phyloP scores from a whole-genome alignment of 805 yeast species.

The Sporopachydermia lactativora region DNA sequence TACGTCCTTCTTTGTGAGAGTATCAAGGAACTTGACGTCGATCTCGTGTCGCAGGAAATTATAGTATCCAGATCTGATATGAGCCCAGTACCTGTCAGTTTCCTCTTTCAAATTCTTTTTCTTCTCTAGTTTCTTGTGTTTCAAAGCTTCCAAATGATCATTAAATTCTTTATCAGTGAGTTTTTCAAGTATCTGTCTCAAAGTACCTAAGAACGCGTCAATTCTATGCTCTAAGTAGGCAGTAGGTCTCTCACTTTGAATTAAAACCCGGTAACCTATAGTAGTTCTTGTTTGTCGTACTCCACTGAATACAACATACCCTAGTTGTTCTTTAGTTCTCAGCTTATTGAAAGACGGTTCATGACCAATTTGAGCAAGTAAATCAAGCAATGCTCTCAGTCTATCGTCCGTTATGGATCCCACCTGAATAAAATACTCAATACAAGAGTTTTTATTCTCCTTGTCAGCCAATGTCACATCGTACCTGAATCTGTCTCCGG shows the following conservation, averaged over 20 bases:
- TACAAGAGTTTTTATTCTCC: slow-evolving; percentile 68
- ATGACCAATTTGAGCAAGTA: slow-evolving; percentile 56
- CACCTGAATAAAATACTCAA: slow-evolving; percentile 63
- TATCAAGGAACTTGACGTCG: slow-evolving; percentile 42
- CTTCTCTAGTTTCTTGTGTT: slow-evolving; percentile 52
- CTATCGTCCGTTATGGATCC: slow-evolving; percentile 33
- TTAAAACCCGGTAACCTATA: slow-evolving; percentile 55
- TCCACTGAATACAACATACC: slow-evolving; percentile 85
- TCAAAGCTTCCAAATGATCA: slow-evolving; percentile 55
- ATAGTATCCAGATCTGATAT: slow-evolving; percentile 63
- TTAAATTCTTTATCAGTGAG: slow-evolving; percentile 53
- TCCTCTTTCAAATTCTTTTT: slow-evolving; percentile 74
- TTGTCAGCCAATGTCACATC: slow-evolving; percentile 43
- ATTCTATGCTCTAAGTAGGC: slow-evolving; percentile 67
- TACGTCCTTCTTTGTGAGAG: slow-evolving; percentile 42
- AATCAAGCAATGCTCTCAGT: slow-evolving; percentile 37
- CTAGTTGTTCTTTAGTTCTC: slow-evolving; percentile 89
- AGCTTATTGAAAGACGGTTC: slow-evolving; percentile 87
- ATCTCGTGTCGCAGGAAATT: slow-evolving; percentile 48
- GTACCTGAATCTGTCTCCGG: slow-evolving; percentile 27
- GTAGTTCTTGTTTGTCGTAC: slow-evolving; percentile 54
- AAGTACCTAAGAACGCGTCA: slow-evolving; percentile 40
- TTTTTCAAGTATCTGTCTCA: slow-evolving; percentile 30
- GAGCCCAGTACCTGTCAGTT: slow-evolving; percentile 44
- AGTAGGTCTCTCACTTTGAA: slow-evolving; percentile 75